Percentiles rank a stretch among this genome's conserved stretches.
phyloP scores from a whole-genome alignment of 2,329 filamentous ascomycete species.

The Blastomyces silverae region DNA sequence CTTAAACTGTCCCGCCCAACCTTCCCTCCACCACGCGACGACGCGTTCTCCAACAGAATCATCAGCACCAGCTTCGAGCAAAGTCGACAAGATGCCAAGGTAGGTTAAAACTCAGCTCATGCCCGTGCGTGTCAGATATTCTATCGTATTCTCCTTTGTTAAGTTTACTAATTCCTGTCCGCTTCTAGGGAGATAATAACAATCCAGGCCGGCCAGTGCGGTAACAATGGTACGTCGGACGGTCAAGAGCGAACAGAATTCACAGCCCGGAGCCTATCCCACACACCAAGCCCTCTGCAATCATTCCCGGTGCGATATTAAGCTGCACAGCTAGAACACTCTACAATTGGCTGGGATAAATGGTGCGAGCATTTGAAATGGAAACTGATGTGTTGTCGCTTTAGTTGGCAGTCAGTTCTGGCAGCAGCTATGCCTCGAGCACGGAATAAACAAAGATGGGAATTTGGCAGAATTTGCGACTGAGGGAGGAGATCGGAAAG shows the following conservation, averaged over 20 bases:
- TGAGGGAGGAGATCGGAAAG: constrained; percentile 94
- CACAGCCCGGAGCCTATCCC: constrained; percentile 6
- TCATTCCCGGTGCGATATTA: neutral
- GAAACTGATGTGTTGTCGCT: constrained; percentile 29
- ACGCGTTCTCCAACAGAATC: constrained; percentile 25
- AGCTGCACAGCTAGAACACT: neutral
- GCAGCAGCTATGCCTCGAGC: constrained; percentile 97
- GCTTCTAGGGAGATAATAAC: constrained; percentile 88
- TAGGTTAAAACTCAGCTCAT: constrained; percentile 20
- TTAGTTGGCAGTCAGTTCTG: constrained; percentile 95
- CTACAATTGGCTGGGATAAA: too few relatives aligned
- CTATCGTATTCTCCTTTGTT: neutral
- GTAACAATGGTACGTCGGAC: constrained; percentile 82
- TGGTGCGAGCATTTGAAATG: neutral
- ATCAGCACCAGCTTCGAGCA: constrained; percentile 12
- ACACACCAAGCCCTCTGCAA: neutral
- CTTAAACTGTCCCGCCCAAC: neutral
- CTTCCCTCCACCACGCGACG: constrained; percentile 10
- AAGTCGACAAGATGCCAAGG: constrained; percentile 37
- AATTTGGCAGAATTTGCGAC: constrained; percentile 97
- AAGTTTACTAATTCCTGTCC: constrained; percentile 13
- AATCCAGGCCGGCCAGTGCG: constrained; percentile 96
- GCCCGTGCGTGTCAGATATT: neutral
- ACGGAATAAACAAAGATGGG: constrained; percentile 94
- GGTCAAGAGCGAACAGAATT: neutral